Percentiles rank a stretch among this genome's conserved stretches.
phyloP scores from a whole-genome alignment of 2,329 filamentous ascomycete genomes.

The Colletotrichum liaoningense region DNA sequence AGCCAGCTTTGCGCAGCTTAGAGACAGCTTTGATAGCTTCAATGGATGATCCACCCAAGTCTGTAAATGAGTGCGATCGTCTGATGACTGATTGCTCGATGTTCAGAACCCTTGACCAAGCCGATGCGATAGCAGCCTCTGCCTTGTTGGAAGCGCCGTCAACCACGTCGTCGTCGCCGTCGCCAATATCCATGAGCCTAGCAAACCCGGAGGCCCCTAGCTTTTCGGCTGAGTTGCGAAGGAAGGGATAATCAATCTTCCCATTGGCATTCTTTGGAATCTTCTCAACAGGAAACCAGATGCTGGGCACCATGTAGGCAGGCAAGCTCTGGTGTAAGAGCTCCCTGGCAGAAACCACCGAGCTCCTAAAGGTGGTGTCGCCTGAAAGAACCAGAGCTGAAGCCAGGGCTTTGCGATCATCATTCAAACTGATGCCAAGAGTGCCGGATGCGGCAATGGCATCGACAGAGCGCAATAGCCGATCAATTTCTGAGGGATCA shows the following conservation, averaged over 20 bases:
- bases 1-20: slow-evolving; percentile 4
- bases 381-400: background rate
- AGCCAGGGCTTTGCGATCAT: background rate
- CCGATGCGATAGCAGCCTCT: slow-evolving; percentile 14
- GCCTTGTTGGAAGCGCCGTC: background rate
- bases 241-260: slow-evolving; percentile 36
- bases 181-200: background rate
- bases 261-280: slow-evolving; percentile 41
- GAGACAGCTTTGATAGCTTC: slow-evolving; percentile 36
- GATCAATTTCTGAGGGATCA: slow-evolving; percentile 46
- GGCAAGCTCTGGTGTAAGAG: slow-evolving; percentile 28
- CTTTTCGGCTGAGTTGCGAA: background rate
- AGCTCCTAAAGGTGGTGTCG: background rate
- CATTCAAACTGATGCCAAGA: background rate
- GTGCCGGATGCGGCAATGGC: background rate
- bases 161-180: too few relatives aligned
- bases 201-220: slow-evolving; percentile 1
- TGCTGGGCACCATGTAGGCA: slow-evolving; percentile 40
- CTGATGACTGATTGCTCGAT: slow-evolving; percentile 23
- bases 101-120: slow-evolving; percentile 33
- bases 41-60: slow-evolving; percentile 37
- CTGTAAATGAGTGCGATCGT: slow-evolving; percentile 29
- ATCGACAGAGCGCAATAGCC: slow-evolving; percentile 30
- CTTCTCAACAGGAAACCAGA: slow-evolving; percentile 38
- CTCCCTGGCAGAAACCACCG: background rate